phyloP scores from a whole-genome alignment of 2,329 filamentous ascomycete species.

The Scytalidium sp. region DNA sequence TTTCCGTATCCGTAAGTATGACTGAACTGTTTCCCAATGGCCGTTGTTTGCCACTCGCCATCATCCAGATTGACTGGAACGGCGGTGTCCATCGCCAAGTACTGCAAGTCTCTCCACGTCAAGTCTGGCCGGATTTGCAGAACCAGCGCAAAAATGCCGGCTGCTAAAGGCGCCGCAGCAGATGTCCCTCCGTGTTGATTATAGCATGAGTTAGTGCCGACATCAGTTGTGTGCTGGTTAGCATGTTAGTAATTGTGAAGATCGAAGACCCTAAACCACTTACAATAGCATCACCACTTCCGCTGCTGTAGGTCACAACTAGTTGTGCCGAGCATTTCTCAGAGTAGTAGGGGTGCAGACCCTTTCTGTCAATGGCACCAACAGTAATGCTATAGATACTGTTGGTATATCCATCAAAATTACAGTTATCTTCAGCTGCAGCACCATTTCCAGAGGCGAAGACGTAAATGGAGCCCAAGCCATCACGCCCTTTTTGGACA shows the following conservation, averaged over 20 bases:
- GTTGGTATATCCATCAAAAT: conserved; percentile 99
- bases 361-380: conserved; percentile 83
- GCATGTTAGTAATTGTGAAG: conserved; percentile 14
- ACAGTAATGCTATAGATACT: conserved; percentile 99
- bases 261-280: conserved; percentile 25
- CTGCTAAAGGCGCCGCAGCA: conserved; percentile 87
- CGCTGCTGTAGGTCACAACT: conserved; percentile 95
- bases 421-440: conserved; percentile 86
- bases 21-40: conserved; percentile 81
- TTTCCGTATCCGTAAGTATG: conserved; percentile 97
- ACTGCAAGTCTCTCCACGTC: conserved; percentile 92
- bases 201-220: conserved; percentile 79
- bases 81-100: conserved; percentile 81
- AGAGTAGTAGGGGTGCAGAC: conserved; percentile 91
- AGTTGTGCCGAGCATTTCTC: conserved; percentile 94
- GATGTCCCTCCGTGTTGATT: conserved; percentile 89
- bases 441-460: conserved; percentile 97
- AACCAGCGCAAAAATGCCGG: conserved; percentile 86
- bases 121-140: conserved; percentile 82
- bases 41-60: conserved; percentile 78
- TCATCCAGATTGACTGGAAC: conserved; percentile 72
- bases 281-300: conserved; percentile 78
- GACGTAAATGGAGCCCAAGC: conserved; percentile 88
- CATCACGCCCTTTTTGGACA: conserved; percentile 79
- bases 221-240: conserved; percentile 81